Evolutionary conservation across 2,329 filamentous ascomycete species (phyloP).

Genomic region (Aspergillus persii): DNA sequence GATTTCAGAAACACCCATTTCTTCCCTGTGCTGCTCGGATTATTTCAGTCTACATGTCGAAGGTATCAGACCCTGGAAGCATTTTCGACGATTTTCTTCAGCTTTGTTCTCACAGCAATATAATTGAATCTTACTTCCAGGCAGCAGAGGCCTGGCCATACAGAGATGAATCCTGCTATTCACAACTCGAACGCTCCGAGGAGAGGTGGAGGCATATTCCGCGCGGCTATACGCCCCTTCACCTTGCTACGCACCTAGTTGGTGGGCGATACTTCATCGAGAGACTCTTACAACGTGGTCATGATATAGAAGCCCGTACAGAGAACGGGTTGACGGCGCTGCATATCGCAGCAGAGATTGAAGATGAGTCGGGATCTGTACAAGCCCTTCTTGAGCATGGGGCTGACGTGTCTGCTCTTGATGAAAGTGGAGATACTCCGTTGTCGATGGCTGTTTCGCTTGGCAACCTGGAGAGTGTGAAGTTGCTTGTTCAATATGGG

Average conservation of each 20-base stretch:
- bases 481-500: not conserved
- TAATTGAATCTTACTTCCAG: not conserved
- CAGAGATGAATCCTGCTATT: not conserved
- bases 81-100: not conserved
- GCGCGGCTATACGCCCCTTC: not conserved
- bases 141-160: not conserved
- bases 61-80: not conserved
- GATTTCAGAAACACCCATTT: not conserved
- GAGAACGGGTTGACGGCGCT: not conserved
- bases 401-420: not conserved
- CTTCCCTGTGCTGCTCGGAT: not conserved
- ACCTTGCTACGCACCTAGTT: not conserved
- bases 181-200: not conserved
- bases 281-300: not conserved
- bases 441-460: not conserved
- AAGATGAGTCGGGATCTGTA: not conserved
- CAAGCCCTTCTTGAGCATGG: not conserved
- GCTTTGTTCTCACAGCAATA: not conserved
- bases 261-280: not conserved
- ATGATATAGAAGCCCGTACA: not conserved
- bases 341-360: not conserved
- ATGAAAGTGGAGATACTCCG: not conserved
- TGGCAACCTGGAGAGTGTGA: not conserved
- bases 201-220: not conserved
- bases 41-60: not conserved